Percentiles rank a stretch among this genome's conserved stretches.
These are phyloP conservation scores for Lactarius hatsudake DNA, from an alignment of 768 basidiomycete species.

Conservation along the genomic window DNA sequence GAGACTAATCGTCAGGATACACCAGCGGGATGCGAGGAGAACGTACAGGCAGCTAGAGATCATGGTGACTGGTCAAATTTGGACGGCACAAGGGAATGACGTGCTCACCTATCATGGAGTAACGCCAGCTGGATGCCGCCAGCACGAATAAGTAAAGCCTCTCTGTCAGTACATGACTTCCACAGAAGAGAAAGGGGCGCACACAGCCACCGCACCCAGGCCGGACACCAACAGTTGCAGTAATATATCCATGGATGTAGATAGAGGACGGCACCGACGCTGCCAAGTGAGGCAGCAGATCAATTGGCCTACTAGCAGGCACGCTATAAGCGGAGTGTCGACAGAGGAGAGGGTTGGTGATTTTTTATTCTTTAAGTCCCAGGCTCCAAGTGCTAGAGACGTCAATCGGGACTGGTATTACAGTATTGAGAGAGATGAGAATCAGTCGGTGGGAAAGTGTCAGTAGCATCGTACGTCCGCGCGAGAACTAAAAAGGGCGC, in stretches of 20 bases:
- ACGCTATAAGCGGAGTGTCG: not conserved
- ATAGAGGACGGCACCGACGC: not conserved
- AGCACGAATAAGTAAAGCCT: not conserved
- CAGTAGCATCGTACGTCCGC: not conserved
- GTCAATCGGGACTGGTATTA: not conserved
- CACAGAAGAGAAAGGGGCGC: not conserved
- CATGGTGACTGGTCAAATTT: not conserved
- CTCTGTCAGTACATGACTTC: not conserved
- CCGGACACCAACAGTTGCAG: not conserved
- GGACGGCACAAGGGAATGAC: not conserved
- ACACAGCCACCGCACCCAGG: not conserved
- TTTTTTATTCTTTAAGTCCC: not conserved
- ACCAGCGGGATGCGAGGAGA: not conserved
- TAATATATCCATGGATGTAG: not conserved
- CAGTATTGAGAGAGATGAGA: not conserved
- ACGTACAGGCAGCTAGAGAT: slow-evolving; percentile 15
- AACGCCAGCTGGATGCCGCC: slow-evolving; percentile 19
- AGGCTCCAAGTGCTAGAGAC: not conserved
- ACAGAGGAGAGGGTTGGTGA: not conserved
- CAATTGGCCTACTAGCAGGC: not conserved
- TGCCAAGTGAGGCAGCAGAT: not conserved
- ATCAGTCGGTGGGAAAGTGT: not conserved
- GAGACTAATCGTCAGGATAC: not conserved
- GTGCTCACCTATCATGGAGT: slow-evolving; percentile 13
- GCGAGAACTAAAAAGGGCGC: not conserved